Base-by-base conservation (phyloP, 192 early-diverging fungal species). In the Gamsiella multidivaricata region DNA sequence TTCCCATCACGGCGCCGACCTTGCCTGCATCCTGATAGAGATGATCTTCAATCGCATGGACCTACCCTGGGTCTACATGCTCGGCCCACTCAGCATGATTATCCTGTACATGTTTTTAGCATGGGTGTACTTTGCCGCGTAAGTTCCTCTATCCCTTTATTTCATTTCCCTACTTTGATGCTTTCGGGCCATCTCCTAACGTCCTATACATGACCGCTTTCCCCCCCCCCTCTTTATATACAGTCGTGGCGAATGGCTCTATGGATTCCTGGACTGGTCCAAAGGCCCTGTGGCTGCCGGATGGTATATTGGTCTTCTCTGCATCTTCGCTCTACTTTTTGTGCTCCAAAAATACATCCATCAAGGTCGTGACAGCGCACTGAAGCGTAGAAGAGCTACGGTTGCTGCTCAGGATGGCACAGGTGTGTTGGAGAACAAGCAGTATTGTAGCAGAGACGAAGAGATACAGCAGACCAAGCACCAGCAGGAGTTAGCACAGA, bases 61-160 rank as follows among this genome's bases (percentile, higher is more conserved):
- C 15, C 36, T 76, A 20, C 73, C 62, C 17, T 76, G 53, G 54
- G 34, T 76, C 7, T 49, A 23, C 37, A 33, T 76, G 18, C 47
- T 76, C 8, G 73, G 65, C 0, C 73, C 73, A 0, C 20, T 76
- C 23, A 29, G 31, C 36, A 76, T 76, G 73, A 67, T 76, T 34
- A 76, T 76, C 34, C 36, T 76, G 15, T 76, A 76, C 59, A 76
- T 76, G 73, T 68, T 76, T 53, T 57, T 76, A 26, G 73, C 73
- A 17, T 76, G 73, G 73, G 73, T 76, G 0, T 76, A 76, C 41
- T 76, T 62, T 68, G 56, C 73, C 8, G 73, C 59, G 73, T 76
- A 68, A 56, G 73, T 73, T n/a, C n/a, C n/a, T n/a, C n/a, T n/a
- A n/a, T n/a, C 15, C 11, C 12, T 20, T 37, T 46, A 33, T 39